These are phyloP conservation scores for Neofusicoccum sp. DNA, from an alignment of 2,329 filamentous ascomycete species.

Conservation along the genomic window DNA sequence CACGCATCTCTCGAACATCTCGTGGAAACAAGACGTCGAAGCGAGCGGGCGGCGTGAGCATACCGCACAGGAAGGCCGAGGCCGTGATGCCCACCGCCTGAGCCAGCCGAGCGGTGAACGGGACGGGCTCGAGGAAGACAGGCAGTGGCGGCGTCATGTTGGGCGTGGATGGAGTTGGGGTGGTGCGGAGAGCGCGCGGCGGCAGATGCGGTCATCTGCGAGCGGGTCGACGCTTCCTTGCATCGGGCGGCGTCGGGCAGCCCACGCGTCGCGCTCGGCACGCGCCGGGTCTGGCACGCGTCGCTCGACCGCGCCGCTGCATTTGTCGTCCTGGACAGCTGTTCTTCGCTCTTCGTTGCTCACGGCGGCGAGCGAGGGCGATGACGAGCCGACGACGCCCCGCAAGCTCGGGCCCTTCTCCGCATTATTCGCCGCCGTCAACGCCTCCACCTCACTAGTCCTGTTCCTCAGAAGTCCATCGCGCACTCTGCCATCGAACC, in stretches of 20 bases:
- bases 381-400: constrained; percentile 1
- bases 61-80: constrained; percentile 48
- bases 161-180: not conserved
- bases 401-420: not conserved
- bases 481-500: not conserved
- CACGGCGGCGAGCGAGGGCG: too few species aligned
- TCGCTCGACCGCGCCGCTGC: not conserved
- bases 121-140: constrained; percentile 24
- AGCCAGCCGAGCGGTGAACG: constrained; percentile 42
- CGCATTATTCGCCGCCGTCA: not conserved
- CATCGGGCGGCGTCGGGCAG: not conserved
- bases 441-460: not conserved
- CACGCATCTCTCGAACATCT: not conserved
- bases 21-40: not conserved
- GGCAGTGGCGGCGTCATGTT: constrained; percentile 6
- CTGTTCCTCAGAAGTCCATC: not conserved
- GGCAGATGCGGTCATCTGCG: not conserved
- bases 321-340: not conserved
- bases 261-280: not conserved
- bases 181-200: not conserved
- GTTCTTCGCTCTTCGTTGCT: too few species aligned
- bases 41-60: constrained; percentile 12
- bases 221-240: not conserved
- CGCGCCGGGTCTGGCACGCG: not conserved
- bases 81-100: constrained; percentile 54